Base-by-base conservation (phyloP, 495 filamentous ascomycete species). In the Sphaerosporella brunnea region DNA sequence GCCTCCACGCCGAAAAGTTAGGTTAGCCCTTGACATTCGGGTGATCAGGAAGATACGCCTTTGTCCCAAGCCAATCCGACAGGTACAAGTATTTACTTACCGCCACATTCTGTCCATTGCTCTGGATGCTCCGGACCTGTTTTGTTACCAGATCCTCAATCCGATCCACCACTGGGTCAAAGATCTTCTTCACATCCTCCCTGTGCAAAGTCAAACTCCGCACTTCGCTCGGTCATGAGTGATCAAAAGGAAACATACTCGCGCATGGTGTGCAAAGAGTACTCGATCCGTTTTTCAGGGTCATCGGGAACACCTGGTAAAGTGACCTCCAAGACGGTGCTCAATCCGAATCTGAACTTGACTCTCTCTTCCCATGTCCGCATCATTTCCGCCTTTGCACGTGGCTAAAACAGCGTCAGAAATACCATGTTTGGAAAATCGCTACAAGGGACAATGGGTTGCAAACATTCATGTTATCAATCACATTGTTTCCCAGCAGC, bases 221-320 rank as follows among this genome's bases (percentile, higher is more conserved):
- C n/a, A n/a, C n/a, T n/a, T n/a, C n/a, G n/a, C n/a, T n/a, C n/a
- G n/a, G n/a, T n/a, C n/a, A n/a, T n/a, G n/a, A n/a, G n/a, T n/a
- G n/a, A n/a, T n/a, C 2, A 15, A 21, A 7, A 40, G 10, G 15
- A 2, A 15, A 20, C 37, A 16, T 25, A 57, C 58, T 47, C 37
- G 23, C 70, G 71, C 64, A 81, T 72, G 18, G 75, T 70, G 40
- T 79, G 63, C 58, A 79, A 80, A 15, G 77, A 77, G 18, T 68
- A 74, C 49, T 79, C 74, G 20, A 80, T 64, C 5, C 73, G 70
- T 24, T 68, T 68, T 26, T 69, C 70, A 50, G 77, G 73, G 48
- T 80, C 77, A 53, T 84, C 80, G 1, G 80, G 73, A 1, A 84
- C 63, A 8, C 80, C 80, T 2, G 79, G 79, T 57, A 84, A 80